Conservation (phyloP, 129 eudicot genomes). For the Smallanthus sonchifolius region DNA sequence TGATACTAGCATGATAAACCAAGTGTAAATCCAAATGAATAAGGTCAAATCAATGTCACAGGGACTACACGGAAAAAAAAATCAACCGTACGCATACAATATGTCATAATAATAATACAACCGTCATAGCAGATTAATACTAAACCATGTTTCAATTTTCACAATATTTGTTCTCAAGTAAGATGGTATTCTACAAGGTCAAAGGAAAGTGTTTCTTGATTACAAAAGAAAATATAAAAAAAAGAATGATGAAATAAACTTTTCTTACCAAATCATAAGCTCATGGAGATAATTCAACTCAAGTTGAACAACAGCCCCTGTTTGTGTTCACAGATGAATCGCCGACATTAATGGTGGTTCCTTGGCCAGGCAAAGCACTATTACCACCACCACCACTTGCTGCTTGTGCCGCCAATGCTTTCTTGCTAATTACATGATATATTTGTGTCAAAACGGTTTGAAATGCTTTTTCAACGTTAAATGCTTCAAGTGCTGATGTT, state of each 20-base stretch:
- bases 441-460: constrained; percentile 69
- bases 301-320: constrained; percentile 66
- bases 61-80: not conserved
- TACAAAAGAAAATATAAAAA: not conserved
- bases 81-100: not conserved
- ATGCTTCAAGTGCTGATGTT: constrained; percentile 81
- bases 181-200: constrained; percentile 34
- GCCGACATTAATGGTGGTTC: constrained; percentile 66
- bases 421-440: constrained; percentile 71
- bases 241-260: constrained; percentile 24
- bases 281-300: constrained; percentile 26
- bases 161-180: constrained; percentile 27
- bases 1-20: no score
- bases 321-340: constrained; percentile 45
- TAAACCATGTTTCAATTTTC: constrained; percentile 17
- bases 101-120: not conserved
- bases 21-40: no score
- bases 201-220: constrained; percentile 14
- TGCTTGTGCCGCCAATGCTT: constrained; percentile 78
- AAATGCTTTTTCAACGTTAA: constrained; percentile 68
- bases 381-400: constrained; percentile 32
- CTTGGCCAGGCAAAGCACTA: constrained; percentile 62
- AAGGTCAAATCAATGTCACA: no score
- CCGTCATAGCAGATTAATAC: not conserved
- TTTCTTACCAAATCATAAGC: constrained; percentile 13